Evolutionary conservation across 805 yeast species (phyloP).

Genomic region (Ogataea allantospora): DNA sequence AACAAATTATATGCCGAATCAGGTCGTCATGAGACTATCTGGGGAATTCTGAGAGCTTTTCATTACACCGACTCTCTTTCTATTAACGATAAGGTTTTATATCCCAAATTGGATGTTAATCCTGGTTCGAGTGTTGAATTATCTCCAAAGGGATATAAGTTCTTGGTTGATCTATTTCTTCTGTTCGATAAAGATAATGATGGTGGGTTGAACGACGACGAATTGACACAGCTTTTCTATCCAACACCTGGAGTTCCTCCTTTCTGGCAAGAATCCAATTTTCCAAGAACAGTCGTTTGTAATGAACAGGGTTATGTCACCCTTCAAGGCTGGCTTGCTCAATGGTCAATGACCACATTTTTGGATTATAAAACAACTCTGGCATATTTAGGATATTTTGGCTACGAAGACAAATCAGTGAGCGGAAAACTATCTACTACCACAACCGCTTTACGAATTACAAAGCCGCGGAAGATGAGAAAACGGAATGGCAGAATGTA

Average conservation of each 20-base stretch:
- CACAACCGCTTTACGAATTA: slow-evolving; percentile 65
- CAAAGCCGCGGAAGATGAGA: slow-evolving; percentile 74
- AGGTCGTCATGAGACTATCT: slow-evolving; percentile 94
- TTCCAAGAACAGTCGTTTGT: slow-evolving; percentile 85
- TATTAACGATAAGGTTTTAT: slow-evolving; percentile 72
- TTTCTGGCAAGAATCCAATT: slow-evolving; percentile 80
- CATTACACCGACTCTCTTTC: slow-evolving; percentile 92
- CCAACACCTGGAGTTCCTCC: slow-evolving; percentile 94
- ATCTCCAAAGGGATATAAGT: slow-evolving; percentile 88
- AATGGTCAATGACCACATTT: slow-evolving; percentile 96
- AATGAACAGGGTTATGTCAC: slow-evolving; percentile 89
- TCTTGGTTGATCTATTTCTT: slow-evolving; percentile 84
- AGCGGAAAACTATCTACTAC: slow-evolving; percentile 19
- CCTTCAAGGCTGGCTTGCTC: slow-evolving; percentile 97
- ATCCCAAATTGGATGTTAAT: slow-evolving; percentile 76
- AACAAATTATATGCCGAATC: slow-evolving; percentile 83
- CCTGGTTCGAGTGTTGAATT: slow-evolving; percentile 79
- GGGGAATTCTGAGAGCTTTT: slow-evolving; percentile 90
- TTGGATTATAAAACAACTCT: slow-evolving; percentile 80
- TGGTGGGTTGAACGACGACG: slow-evolving; percentile 84
- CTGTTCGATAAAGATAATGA: slow-evolving; percentile 93
- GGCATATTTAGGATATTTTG: slow-evolving; percentile 86
- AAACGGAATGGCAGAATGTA: slow-evolving; percentile 62
- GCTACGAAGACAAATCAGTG: slow-evolving; percentile 56
- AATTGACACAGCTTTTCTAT: slow-evolving; percentile 64